Conservation (phyloP, 2,329 filamentous ascomycete species). For the Botrytis hyacinthi region DNA sequence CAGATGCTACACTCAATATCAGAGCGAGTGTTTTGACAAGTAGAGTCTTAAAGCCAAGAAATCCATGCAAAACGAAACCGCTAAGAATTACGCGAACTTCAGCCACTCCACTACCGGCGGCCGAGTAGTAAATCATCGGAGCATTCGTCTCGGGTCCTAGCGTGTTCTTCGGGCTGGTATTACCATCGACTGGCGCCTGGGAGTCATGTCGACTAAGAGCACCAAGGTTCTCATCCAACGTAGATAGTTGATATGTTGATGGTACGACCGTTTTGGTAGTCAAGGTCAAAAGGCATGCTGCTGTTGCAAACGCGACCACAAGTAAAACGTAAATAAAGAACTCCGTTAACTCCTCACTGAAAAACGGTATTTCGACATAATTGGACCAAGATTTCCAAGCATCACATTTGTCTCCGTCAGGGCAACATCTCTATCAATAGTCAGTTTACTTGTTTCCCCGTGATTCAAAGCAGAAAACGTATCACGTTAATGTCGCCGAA, state of each 20-base stretch:
- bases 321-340: conserved; percentile 72
- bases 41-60: conserved; percentile 84
- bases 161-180: conserved; percentile 42
- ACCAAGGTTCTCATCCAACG: conserved; percentile 87
- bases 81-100: conserved; percentile 98
- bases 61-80: conserved; percentile 94
- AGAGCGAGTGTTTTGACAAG: conserved; percentile 80
- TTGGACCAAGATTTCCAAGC: conserved; percentile 64
- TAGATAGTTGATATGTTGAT: conserved; percentile 80
- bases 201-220: conserved; percentile 52
- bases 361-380: conserved; percentile 33
- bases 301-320: conserved; percentile 66
- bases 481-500: background rate
- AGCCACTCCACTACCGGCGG: conserved; percentile 91
- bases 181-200: conserved; percentile 43
- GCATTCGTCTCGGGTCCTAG: conserved; percentile 43
- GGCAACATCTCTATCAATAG: conserved; percentile 51
- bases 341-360: conserved; percentile 61
- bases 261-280: conserved; percentile 93
- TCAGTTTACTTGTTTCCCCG: conserved; percentile 25
- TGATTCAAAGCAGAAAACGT: background rate
- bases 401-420: conserved; percentile 52
- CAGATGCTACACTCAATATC: conserved; percentile 86
- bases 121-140: conserved; percentile 92
- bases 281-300: conserved; percentile 77